These are phyloP conservation scores for Leishmania braziliensis DNA, from an alignment of 208 protist species.

Conservation along the genomic window DNA sequence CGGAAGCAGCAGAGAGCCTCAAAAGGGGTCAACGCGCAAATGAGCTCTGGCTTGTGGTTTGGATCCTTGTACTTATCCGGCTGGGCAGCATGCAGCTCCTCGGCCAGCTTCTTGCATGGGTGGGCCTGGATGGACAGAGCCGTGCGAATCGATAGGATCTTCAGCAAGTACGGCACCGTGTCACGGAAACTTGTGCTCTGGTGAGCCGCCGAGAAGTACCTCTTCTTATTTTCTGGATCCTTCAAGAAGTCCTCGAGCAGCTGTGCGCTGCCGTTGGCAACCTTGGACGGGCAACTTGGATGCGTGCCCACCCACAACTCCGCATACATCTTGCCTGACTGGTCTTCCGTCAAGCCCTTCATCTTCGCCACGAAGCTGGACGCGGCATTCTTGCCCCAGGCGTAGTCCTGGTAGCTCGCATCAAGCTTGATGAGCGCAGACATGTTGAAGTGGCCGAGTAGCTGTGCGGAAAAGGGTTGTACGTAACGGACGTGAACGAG, in stretches of 20 bases:
- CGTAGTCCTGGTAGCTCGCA: constrained; percentile 82
- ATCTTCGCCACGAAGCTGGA: constrained; percentile 86
- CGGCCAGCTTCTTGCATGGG: constrained; percentile 94
- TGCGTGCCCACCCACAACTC: constrained; percentile 99
- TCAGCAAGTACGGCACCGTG: constrained; percentile 96
- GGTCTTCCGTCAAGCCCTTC: constrained; percentile 56
- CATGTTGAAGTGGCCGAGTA: constrained; percentile 21
- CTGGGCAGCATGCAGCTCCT: constrained; percentile 83
- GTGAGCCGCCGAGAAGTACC: constrained; percentile 64
- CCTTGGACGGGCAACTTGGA: constrained; percentile 85
- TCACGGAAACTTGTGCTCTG: constrained; percentile 57
- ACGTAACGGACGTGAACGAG: background rate
- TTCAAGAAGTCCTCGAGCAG: constrained; percentile 69
- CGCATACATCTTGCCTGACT: constrained; percentile 76
- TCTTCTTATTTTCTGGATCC: constrained; percentile 33
- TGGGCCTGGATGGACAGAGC: constrained; percentile 98
- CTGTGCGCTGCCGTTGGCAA: constrained; percentile 35
- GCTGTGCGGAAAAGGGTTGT: background rate
- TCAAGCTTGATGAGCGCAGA: constrained; percentile 54
- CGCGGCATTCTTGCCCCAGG: constrained; percentile 79
- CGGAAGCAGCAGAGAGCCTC: constrained; percentile 97
- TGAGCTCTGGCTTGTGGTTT: constrained; percentile 99
- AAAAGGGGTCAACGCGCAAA: constrained; percentile 94
- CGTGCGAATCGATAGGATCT: constrained; percentile 95
- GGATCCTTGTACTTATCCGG: constrained; percentile 97